A percentile compares a stretch with the other conserved stretches of the same genome.
These are phyloP conservation scores for Plenodomus tracheiphilus DNA, from an alignment of 2,329 filamentous ascomycete genomes.

Conservation along the genomic window DNA sequence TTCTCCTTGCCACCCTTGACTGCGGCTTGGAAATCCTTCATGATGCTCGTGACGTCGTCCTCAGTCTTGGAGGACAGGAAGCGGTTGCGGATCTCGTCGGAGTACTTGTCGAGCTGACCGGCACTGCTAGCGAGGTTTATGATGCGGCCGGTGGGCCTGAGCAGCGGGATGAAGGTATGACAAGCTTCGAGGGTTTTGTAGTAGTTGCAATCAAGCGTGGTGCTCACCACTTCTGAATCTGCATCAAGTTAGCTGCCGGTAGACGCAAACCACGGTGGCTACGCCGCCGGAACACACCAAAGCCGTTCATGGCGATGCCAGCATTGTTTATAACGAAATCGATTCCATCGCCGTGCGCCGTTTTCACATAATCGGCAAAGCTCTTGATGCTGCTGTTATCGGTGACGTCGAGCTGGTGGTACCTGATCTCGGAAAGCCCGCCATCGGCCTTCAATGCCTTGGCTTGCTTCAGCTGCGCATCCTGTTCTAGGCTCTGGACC, in stretches of 20 bases:
- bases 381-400: constrained; percentile 49
- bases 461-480: constrained; percentile 51
- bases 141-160: constrained; percentile 49
- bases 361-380: constrained; percentile 49
- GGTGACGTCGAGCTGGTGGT: constrained; percentile 54
- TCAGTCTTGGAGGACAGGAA: constrained; percentile 50
- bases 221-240: constrained; percentile 53
- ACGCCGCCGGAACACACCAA: constrained; percentile 34
- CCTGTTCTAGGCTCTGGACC: constrained; percentile 48
- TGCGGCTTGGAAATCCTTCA: constrained; percentile 54
- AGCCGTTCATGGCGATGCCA: constrained; percentile 53
- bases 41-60: constrained; percentile 51
- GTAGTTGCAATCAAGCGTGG: constrained; percentile 57
- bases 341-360: constrained; percentile 53
- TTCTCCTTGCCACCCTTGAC: constrained; percentile 53
- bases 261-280: no score
- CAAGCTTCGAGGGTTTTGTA: constrained; percentile 55
- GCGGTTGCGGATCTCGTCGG: constrained; percentile 45
- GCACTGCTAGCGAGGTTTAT: constrained; percentile 55
- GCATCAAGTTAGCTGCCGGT: not conserved
- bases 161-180: constrained; percentile 50
- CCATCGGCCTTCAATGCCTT: constrained; percentile 48
- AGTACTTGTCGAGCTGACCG: constrained; percentile 54
- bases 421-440: constrained; percentile 51
- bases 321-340: constrained; percentile 61